These are phyloP conservation scores for Urochloa ruziziensis DNA, from an alignment of 176 grass and related monocot genomes.

Conservation along the genomic window DNA sequence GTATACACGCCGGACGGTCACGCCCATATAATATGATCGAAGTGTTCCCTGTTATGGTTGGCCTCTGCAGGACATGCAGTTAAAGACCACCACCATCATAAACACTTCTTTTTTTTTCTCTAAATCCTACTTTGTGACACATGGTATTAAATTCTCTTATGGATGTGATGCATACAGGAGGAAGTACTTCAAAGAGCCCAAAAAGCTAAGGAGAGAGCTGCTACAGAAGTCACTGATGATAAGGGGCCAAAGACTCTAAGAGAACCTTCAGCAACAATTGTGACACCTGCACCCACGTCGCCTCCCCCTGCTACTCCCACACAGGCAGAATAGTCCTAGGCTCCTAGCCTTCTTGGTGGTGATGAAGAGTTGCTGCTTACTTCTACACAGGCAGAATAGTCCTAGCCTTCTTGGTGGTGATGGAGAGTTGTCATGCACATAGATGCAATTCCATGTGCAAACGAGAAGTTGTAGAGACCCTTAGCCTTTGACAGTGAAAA, in stretches of 20 bases:
- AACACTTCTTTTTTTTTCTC: neutral
- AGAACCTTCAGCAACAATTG: slow-evolving; percentile 35
- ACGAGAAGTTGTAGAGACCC: slow-evolving; percentile 5
- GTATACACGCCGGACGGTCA: neutral
- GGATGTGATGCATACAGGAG: slow-evolving; percentile 51
- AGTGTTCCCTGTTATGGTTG: neutral
- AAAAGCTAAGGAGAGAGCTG: slow-evolving; percentile 87
- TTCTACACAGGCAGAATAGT: slow-evolving; percentile 49
- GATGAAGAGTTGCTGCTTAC: slow-evolving; percentile 41
- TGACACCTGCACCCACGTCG: slow-evolving; percentile 1
- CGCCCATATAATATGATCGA: neutral
- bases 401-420: slow-evolving; percentile 6
- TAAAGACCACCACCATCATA: neutral
- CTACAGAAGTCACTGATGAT: slow-evolving; percentile 55
- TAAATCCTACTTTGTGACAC: neutral
- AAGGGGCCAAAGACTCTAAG: slow-evolving; percentile 39
- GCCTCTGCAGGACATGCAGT: neutral
- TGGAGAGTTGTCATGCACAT: slow-evolving; percentile 38
- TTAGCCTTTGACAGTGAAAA: slow-evolving; percentile 14
- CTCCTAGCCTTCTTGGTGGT: slow-evolving; percentile 5
- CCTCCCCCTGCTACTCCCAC: slow-evolving; percentile 33
- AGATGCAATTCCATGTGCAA: slow-evolving; percentile 23
- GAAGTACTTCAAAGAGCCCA: slow-evolving; percentile 90
- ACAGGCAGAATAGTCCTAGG: slow-evolving; percentile 33
- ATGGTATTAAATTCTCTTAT: neutral